Conservation (phyloP, 225 moss, liverwort and hornwort species). For the Marchantia paleacea region DNA sequence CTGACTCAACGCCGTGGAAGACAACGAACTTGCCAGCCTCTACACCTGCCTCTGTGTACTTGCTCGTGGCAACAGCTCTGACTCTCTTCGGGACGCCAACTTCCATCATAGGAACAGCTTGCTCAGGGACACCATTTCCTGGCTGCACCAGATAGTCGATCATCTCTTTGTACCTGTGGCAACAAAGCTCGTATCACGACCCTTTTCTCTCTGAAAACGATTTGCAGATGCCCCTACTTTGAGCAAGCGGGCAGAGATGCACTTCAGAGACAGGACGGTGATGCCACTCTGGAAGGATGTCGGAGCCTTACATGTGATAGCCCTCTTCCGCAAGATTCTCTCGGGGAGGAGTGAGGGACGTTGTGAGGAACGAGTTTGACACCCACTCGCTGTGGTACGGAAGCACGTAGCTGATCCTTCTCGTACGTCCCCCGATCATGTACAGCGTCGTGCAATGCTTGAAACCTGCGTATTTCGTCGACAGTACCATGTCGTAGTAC, state of each 20-base stretch:
- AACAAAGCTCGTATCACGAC: not conserved
- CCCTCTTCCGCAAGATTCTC: slow-evolving; percentile 83
- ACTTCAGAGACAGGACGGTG: not conserved
- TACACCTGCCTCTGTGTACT: slow-evolving; percentile 66
- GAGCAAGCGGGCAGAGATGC: not conserved
- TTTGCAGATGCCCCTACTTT: not conserved
- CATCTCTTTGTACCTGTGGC: slow-evolving; percentile 71
- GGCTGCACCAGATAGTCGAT: slow-evolving; percentile 54
- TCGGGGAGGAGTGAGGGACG: slow-evolving; percentile 54
- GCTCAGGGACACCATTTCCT: slow-evolving; percentile 47
- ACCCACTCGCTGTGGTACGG: slow-evolving; percentile 67
- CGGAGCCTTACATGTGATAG: slow-evolving; percentile 60
- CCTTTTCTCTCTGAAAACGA: not conserved
- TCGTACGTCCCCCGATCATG: slow-evolving; percentile 57
- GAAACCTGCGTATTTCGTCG: slow-evolving; percentile 74
- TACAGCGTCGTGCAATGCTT: slow-evolving; percentile 66
- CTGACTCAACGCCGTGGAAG: slow-evolving; percentile 75
- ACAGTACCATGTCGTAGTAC: slow-evolving; percentile 83
- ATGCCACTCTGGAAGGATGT: too few species aligned
- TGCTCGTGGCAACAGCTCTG: slow-evolving; percentile 56
- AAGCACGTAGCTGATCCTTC: slow-evolving; percentile 70
- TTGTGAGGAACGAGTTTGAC: slow-evolving; percentile 54
- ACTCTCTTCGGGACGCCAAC: slow-evolving; percentile 65
- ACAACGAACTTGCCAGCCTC: slow-evolving; percentile 60
- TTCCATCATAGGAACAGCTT: slow-evolving; percentile 56